Base-by-base conservation (phyloP, 1,284 basidiomycete genomes). In the Tilletia horrida region DNA sequence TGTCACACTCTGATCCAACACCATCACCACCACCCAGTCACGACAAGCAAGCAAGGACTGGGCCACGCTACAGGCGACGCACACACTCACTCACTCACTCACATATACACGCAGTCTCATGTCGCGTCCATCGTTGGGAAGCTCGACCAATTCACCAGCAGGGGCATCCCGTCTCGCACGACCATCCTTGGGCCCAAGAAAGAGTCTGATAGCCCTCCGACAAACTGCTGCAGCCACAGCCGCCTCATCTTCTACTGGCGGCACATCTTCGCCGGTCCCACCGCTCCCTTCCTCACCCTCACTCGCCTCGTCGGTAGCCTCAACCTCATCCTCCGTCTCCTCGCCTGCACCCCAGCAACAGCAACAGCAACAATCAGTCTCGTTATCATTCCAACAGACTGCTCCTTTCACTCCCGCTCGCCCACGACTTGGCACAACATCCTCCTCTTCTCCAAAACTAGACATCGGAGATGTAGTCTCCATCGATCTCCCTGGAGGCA, bases 381-480 rank as follows among this genome's bases (percentile, higher is more conserved):
- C 35, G 35, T 40, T 40, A 40, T 40, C 35, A 40, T 40, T 18
- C 45, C 18, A n/a, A 23, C 35, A 40, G 11, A 4, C 4, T 11
- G 35, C 35, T 40, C 35, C 35, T 40, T 40, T 40, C 35, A 59
- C 55, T 11, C 55, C 55, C 55, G 31, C 27, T 25, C 55, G 55
- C 29, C 3, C 55, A 13, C 27, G 55, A n/a, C 31, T 59, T 13
- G 9, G n/a, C n/a, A n/a, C 55, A 6, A 11, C 35, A 31, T 29
- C 27, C 14, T 9, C 55, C 13, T 9, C 14, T 3, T 2, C 29
- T 18, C 29, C 23, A 16, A 13, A 25, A 18, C 71, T 75, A 57
- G 77, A 79, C 43, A 76, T 78, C 29, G 78, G 77, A 21, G 78
- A 80, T 62, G 11, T 71, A 8, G 78, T 78, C 7, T 66, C 67